phyloP scores from a whole-genome alignment of 345 rosid species.

The Citrus medica region DNA sequence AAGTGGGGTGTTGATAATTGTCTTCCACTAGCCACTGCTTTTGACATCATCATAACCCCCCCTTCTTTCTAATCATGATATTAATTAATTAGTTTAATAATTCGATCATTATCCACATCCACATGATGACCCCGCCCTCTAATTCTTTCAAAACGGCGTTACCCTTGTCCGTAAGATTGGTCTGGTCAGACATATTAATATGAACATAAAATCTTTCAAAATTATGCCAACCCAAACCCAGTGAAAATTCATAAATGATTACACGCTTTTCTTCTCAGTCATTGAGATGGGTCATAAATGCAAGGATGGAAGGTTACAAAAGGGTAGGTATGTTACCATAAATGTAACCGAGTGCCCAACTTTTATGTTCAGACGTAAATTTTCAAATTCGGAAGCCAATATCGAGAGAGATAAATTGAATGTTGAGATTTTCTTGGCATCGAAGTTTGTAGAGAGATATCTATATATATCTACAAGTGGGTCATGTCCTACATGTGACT shows the following conservation, averaged over 20 bases:
- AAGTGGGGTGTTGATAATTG: conserved; percentile 8
- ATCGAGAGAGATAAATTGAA: background rate
- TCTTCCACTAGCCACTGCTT: conserved; percentile 10
- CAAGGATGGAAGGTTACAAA: background rate
- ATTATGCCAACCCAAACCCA: too few species aligned
- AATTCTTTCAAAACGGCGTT: background rate
- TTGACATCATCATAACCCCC: conserved; percentile 16
- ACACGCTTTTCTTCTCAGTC: conserved; percentile 7
- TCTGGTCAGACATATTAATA: background rate
- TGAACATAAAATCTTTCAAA: background rate
- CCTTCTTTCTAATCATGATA: background rate
- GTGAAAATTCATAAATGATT: background rate
- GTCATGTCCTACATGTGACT: conserved; percentile 28
- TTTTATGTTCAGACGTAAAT: conserved; percentile 15
- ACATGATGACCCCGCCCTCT: too few species aligned
- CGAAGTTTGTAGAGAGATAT: background rate
- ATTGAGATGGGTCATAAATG: conserved; percentile 25
- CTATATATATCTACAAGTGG: conserved; percentile 4
- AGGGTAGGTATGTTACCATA: conserved; percentile 22
- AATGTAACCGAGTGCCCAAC: conserved; percentile 12
- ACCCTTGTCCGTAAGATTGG: background rate
- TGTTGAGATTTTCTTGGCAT: background rate
- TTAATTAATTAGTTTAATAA: conserved; percentile 13
- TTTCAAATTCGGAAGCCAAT: background rate
- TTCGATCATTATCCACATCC: conserved; percentile 11